Conservation (phyloP, 2,329 filamentous ascomycete species). For the Xylariales sp. region DNA sequence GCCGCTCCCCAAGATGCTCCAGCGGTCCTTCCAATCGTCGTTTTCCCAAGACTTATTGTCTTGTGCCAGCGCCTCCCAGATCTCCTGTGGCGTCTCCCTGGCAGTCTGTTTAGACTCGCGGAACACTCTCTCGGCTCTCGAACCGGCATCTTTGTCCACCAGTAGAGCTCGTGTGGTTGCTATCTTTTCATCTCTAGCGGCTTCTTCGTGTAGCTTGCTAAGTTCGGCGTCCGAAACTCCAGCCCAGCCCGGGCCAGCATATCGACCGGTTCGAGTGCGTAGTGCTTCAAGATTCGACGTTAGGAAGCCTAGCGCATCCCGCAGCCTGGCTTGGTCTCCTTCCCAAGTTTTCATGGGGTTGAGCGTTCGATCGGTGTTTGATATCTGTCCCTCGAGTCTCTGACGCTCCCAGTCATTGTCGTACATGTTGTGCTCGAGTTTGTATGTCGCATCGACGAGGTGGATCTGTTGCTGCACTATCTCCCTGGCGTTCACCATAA, state of each 20-base stretch:
- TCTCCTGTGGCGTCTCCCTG: constrained; percentile 1
- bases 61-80: constrained; percentile 9
- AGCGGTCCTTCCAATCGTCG: constrained; percentile 4
- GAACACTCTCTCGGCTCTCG: constrained; percentile 7
- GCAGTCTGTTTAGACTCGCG: constrained; percentile 11
- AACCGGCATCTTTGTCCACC: constrained; percentile 2
- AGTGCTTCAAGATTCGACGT: constrained; percentile 11
- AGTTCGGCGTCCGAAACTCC: constrained; percentile 11
- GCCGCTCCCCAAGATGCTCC: constrained; percentile 12
- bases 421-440: constrained; percentile 8
- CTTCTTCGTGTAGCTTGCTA: constrained; percentile 3
- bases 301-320: constrained; percentile 8
- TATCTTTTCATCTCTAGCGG: constrained; percentile 1
- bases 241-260: constrained; percentile 11
- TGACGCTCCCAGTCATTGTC: constrained; percentile 6
- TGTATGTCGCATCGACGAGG: constrained; percentile 11
- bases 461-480: constrained; percentile 10
- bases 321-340: constrained; percentile 5
- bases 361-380: constrained; percentile 5
- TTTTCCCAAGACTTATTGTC: constrained; percentile 11
- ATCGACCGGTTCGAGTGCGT: constrained; percentile 9
- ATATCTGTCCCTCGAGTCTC: constrained; percentile 2
- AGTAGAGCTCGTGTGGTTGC: constrained; percentile 5
- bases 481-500: constrained; percentile 8
- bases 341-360: constrained; percentile 8